These are phyloP conservation scores for Citropsis articulata DNA, from an alignment of 345 rosid genomes.

Conservation along the genomic window DNA sequence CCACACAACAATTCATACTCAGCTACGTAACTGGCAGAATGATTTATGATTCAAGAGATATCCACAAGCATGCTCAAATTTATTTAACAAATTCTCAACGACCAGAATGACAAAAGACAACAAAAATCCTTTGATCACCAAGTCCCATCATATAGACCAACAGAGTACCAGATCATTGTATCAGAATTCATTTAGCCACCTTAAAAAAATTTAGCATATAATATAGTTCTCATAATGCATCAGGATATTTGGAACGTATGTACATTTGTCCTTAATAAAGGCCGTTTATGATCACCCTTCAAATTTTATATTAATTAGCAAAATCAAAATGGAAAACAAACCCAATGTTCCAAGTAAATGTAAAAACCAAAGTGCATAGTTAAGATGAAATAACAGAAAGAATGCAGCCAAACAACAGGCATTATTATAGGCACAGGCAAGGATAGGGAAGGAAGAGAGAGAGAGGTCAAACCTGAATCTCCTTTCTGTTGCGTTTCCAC, in stretches of 20 bases:
- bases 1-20: not conserved
- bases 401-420: not conserved
- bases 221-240: not conserved
- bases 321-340: not conserved
- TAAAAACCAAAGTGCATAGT: not conserved
- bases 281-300: not conserved
- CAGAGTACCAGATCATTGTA: not conserved
- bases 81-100: not conserved
- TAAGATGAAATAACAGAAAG: not conserved
- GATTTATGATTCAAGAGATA: not conserved
- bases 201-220: not conserved
- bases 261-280: not conserved
- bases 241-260: not conserved
- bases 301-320: not conserved
- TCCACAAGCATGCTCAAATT: not conserved
- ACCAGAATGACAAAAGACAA: not conserved
- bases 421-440: not conserved
- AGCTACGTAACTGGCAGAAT: not conserved
- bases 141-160: not conserved
- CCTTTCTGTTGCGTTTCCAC: slow-evolving; percentile 93
- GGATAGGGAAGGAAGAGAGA: not conserved
- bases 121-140: not conserved
- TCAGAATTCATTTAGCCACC: slow-evolving; percentile 3
- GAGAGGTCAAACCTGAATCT: slow-evolving; percentile 69
- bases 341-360: not conserved